Conservation (phyloP, 805 yeast species). For the Metschnikowia henanensis region DNA sequence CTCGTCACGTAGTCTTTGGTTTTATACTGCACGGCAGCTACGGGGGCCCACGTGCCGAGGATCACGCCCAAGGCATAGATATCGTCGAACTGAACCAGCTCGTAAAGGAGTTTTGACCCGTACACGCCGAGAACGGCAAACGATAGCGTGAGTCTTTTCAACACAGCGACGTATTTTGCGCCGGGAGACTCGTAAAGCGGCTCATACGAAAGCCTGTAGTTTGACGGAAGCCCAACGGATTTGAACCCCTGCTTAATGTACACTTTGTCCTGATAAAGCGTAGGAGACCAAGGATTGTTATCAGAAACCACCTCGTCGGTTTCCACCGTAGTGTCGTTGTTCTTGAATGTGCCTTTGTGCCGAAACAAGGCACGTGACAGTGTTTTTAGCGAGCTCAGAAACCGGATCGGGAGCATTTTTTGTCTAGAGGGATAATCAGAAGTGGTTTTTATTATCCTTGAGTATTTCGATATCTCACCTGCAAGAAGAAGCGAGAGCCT, state of each 20-base stretch:
- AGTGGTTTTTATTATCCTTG: too few relatives aligned
- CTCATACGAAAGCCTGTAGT: slow-evolving; percentile 54
- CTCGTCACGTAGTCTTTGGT: slow-evolving; percentile 69
- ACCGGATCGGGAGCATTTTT: slow-evolving; percentile 10
- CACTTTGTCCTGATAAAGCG: slow-evolving; percentile 43
- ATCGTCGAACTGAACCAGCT: slow-evolving; percentile 53
- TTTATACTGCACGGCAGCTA: slow-evolving; percentile 47
- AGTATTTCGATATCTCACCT: too few relatives aligned
- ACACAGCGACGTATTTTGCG: slow-evolving; percentile 57
- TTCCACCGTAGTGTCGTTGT: slow-evolving; percentile 36
- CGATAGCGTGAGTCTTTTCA: slow-evolving; percentile 62
- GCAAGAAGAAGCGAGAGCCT: too few relatives aligned
- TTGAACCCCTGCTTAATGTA: slow-evolving; percentile 38
- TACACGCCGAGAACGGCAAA: slow-evolving; percentile 60
- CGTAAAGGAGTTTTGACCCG: slow-evolving; percentile 58
- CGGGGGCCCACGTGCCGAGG: slow-evolving; percentile 55
- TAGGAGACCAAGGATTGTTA: slow-evolving; percentile 48
- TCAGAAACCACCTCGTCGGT: slow-evolving; percentile 41
- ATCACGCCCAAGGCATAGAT: slow-evolving; percentile 46
- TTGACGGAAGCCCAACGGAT: slow-evolving; percentile 48
- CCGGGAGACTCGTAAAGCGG: slow-evolving; percentile 69
- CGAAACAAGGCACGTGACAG: slow-evolving; percentile 12
- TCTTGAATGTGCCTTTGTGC: slow-evolving; percentile 21
- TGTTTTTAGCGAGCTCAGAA: slow-evolving; percentile 9
- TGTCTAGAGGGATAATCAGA: too few relatives aligned